Evolutionary conservation across 2,329 filamentous ascomycete species (phyloP).

Genomic region (Pseudonectria buxi): DNA sequence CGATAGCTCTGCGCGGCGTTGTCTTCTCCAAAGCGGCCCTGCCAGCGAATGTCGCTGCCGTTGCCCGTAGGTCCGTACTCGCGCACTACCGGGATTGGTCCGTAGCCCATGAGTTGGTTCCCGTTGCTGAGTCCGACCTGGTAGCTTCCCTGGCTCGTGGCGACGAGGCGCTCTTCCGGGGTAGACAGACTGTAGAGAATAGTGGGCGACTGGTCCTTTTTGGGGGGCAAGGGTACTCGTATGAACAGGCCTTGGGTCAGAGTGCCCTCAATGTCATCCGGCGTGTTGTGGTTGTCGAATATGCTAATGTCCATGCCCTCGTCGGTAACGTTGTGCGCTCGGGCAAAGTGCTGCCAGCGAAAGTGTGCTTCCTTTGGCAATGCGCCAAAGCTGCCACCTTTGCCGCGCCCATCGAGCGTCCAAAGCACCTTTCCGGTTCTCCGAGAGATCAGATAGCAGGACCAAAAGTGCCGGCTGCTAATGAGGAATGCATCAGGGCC

Average conservation of each 20-base stretch:
- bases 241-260: constrained; percentile 10
- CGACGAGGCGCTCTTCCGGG: background rate
- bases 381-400: constrained; percentile 17
- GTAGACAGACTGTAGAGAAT: constrained; percentile 3
- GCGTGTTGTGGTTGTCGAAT: constrained; percentile 29
- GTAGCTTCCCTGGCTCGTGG: constrained; percentile 13
- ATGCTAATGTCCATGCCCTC: constrained; percentile 22
- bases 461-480: constrained; percentile 18
- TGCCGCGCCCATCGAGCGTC: constrained; percentile 18
- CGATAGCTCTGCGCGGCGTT: constrained; percentile 15
- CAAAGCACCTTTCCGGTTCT: constrained; percentile 15
- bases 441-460: constrained; percentile 14
- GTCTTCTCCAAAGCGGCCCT: constrained; percentile 17
- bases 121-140: constrained; percentile 12
- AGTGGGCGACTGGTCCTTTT: constrained; percentile 3
- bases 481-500: constrained; percentile 15
- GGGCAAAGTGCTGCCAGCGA: constrained; percentile 30
- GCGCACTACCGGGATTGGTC: constrained; percentile 16
- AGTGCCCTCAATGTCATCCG: constrained; percentile 4
- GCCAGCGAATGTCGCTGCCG: constrained; percentile 17
- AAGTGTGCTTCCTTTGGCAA: constrained; percentile 23
- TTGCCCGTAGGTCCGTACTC: constrained; percentile 16
- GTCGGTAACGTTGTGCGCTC: constrained; percentile 16
- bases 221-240: constrained; percentile 11
- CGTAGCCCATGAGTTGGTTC: constrained; percentile 18